These are phyloP conservation scores for Cyberlindnera maclurae DNA, from an alignment of 805 yeast species.

Conservation along the genomic window DNA sequence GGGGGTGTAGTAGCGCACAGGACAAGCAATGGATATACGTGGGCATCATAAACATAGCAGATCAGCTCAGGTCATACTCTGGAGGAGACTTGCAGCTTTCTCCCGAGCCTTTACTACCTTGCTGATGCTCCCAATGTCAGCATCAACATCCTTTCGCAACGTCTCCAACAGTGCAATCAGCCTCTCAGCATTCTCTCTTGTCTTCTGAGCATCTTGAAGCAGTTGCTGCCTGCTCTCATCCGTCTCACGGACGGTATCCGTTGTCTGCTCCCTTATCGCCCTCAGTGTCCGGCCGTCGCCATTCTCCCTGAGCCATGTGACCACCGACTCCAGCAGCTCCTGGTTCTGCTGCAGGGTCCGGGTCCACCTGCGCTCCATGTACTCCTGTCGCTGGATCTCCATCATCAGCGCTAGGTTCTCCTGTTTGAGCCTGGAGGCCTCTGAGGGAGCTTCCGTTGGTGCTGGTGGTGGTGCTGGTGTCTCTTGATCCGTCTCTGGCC, in stretches of 20 bases:
- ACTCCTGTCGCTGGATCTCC: constrained; percentile 29
- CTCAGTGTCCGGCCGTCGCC: background rate
- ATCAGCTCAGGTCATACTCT: no score
- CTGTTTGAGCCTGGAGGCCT: constrained; percentile 11
- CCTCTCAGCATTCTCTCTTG: background rate
- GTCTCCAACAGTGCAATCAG: background rate
- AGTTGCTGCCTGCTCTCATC: background rate
- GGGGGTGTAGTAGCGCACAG: no score
- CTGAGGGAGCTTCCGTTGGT: background rate
- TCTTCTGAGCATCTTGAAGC: background rate
- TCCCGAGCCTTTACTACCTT: no score
- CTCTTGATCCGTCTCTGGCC: background rate
- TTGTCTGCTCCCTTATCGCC: background rate
- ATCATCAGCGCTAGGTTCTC: constrained; percentile 24
- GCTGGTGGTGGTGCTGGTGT: background rate
- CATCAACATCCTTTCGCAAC: no score
- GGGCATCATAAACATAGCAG: no score
- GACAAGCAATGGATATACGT: no score
- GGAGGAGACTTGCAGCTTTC: no score
- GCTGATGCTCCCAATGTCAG: no score
- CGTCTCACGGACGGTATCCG: background rate
- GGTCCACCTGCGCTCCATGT: constrained; percentile 22
- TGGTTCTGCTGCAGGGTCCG: constrained; percentile 22
- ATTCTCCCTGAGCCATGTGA: constrained; percentile 6
- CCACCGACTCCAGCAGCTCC: constrained; percentile 18